Base-by-base conservation (phyloP, 148 eudicot genomes). In the Spergularia marina region DNA sequence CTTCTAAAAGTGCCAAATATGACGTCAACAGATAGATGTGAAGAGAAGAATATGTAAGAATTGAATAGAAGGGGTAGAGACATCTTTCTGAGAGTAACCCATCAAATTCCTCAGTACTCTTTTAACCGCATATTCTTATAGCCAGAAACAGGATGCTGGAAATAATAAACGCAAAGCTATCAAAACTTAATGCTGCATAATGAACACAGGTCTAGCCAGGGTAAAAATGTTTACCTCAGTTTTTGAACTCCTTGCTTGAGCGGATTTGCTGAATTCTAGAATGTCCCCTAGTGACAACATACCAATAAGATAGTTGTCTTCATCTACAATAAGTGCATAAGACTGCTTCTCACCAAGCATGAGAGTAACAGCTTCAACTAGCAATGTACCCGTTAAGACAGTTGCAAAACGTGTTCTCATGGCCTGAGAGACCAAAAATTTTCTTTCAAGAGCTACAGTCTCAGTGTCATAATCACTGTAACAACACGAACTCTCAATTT, bases 271-370 rank as follows among this genome's bases (percentile, higher is more conserved):
- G 83, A 88, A 89, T 40, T 77, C 89, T 77, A 86, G 83, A 77
- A 94, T 85, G 69, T 90, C 90, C 64, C 41, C 79, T 9, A 94
- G 82, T 10, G 90, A 86, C 73, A 94, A 75, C 69, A 86, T 57
- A 55, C 97, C 88, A 53, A 84, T 73, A 76, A 89, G 81, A 66
- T 78, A 41, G 71, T 76, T 82, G 53, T 84, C 76, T 25, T 89
- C 83, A 78, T 90, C 86, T 71, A 88, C 86, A 61, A 94, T 79
- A 58, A 94, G 64, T 9, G 93, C 97, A 80, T 81, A 90, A 78
- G 86, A 79, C 81, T 90, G 93, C 84, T 89, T 90, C 85, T 86
- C 96, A 8, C 84, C 88, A 58, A 91, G 83, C 98, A 94, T 94
- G 74, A 84, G 84, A 73, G 82, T 70, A 60, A 91, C 87, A 57